phyloP scores from a whole-genome alignment of 345 rosid species.

The Hibiscus mutabilis region DNA sequence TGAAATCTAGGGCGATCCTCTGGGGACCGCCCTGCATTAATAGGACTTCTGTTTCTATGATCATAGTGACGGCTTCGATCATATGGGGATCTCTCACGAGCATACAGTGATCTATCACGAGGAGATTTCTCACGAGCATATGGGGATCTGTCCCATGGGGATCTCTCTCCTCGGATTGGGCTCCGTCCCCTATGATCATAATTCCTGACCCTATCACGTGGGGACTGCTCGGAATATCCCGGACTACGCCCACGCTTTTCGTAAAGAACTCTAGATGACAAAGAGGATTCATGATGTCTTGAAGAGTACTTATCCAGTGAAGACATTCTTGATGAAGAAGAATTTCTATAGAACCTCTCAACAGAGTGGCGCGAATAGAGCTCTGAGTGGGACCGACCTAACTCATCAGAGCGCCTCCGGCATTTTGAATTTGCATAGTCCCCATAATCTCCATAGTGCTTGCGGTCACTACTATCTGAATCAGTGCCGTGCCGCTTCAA shows the following conservation, averaged over 20 bases:
- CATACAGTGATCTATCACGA: constrained; percentile 59
- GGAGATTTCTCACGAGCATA: neutral
- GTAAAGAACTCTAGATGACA: constrained; percentile 57
- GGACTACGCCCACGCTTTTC: constrained; percentile 85
- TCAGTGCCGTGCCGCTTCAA: constrained; percentile 74
- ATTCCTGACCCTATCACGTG: constrained; percentile 56
- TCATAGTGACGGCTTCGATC: constrained; percentile 60
- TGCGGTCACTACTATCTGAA: constrained; percentile 59
- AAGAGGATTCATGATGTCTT: constrained; percentile 65
- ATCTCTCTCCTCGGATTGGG: constrained; percentile 53
- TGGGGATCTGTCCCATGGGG: constrained; percentile 43
- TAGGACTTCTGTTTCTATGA: constrained; percentile 74
- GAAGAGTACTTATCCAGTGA: constrained; percentile 60
- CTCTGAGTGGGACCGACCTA: constrained; percentile 51
- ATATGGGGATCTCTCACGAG: constrained; percentile 65
- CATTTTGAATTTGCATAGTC: constrained; percentile 64
- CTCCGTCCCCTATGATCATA: constrained; percentile 64
- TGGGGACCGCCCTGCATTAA: constrained; percentile 56
- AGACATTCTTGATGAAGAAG: constrained; percentile 54
- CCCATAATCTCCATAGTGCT: constrained; percentile 48
- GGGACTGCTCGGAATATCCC: constrained; percentile 62
- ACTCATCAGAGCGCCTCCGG: constrained; percentile 75
- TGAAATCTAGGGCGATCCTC: constrained; percentile 41
- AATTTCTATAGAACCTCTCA: constrained; percentile 55
- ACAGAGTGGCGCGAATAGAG: constrained; percentile 57